Base-by-base conservation (phyloP, 2,329 filamentous ascomycete genomes). In the Monilinia polystroma region DNA sequence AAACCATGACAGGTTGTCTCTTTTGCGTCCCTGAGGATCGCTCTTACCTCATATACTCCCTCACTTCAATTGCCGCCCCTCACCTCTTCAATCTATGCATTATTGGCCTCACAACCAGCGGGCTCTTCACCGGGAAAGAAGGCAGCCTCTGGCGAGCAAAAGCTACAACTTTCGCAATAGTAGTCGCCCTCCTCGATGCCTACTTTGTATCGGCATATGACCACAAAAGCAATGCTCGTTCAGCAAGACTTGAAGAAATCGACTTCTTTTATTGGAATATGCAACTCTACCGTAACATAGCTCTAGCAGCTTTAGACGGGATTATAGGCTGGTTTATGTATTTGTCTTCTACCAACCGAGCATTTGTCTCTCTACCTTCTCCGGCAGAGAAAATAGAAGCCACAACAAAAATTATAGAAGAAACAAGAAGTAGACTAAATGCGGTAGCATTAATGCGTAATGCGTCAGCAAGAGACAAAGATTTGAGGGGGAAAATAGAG, bases 371-470 rank as follows among this genome's bases (percentile, higher is more conserved):
- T 57, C 85, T 87, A 18, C 83, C 85, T 0, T 81, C 83, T 0
- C 77, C 87, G 0, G 84, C 87, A 0, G 87, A 91, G 76, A 86
- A 91, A 68, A 79, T 96, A 53, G 88, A 92, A 71, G 73, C 77
- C 1, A 80, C 82, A 1, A 83, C 85, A 60, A 81, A 84, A 59
- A 77, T 81, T 3, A 77, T 96, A 59, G 84, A 86, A 54, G 79
- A 79, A 6, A 82, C 85, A 16, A 84, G 87, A 75, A 84, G 85
- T 65, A 92, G 89, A 76, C 77, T 96, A 68, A 87, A 85, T 72
- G 91, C 90, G 0, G 80, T 91, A 49, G 90, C 87, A 10, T 87
- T 96, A 67, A 80, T 96, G 56, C 86, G 90, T 76, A 97, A 97
- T 80, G 91, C 92, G 3, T 84, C 91, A 20, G 82, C 90, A 66